Evolutionary conservation across 495 filamentous ascomycete genomes (phyloP), one percentile per base, ranked within the genome.

Genomic region (Tuber microsphaerosporum): DNA sequence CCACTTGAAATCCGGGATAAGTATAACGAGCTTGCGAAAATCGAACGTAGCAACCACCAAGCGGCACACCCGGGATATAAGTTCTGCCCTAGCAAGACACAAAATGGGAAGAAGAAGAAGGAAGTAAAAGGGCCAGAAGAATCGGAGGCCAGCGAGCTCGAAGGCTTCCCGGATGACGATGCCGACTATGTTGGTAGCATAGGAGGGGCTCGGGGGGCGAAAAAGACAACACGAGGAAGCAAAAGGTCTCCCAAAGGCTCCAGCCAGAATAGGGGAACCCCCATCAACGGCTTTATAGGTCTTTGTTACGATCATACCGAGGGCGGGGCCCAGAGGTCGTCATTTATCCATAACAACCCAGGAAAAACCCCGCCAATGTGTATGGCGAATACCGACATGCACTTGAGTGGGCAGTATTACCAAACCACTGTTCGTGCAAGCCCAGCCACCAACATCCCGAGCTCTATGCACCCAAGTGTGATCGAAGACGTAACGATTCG

Each of bases 31-130:
- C 90, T 92, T 83, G 92, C 94, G 6, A 90, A 88, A 81, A 87
- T 93, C 41, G 95, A 99, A 84, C 89, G 94, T 34, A 86, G 88
- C 45, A 97, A 96, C 83, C 95, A 99, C 81, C 89, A 92, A 71
- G 87, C 88, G 68, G 92, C 94, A 17, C 93, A 96, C 81, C 95
- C 95, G 1, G 91, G 91, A 44, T 99, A 99, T 86, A 98, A 97
- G 84, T 99, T 98, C 85, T 91, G 93, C 51, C 95, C 95, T 2
- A 87, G 90, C 71, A 97, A 97, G 84, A 86, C 90, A 41, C 84
- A 85, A 46, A 81, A 75, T 48, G 69, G 83, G 44, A 85, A 84
- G 74, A 89, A 86, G 74, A 90, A 88, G 76, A 89, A 88, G 78
- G 84, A 84, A 51, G 85, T 81, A 37, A 85, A 85, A 41, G 87